Base-by-base conservation (phyloP, 2,329 filamentous ascomycete genomes). In the Orbilia blumenaviensis region DNA sequence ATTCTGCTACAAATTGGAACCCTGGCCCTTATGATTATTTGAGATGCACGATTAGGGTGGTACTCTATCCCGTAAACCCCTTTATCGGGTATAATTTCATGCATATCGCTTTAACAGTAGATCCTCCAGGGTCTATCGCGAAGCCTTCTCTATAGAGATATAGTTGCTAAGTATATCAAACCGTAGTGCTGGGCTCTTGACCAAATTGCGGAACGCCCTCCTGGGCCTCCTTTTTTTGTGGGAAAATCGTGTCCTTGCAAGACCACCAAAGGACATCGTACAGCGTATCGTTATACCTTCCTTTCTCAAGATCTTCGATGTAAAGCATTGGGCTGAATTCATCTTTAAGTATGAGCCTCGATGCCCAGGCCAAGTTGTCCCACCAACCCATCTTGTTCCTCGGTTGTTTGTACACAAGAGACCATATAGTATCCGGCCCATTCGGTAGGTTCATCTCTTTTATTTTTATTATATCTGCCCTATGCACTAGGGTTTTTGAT, bases 381-480 rank as follows among this genome's bases (percentile, higher is more conserved):
- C 48, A 29, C 7, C 34, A 29, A 27, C 54, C 12, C 66, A 58
- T 61, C 12, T 34, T n/a, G 3, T 61, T 58, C 9, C 21, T 21
- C n/a, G 54, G 66, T 10, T 32, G 41, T 27, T 42, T 52, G 34
- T 69, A 69, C 1, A 69, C 66, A 3, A 58, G 32, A 1, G 18
- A 69, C 66, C 66, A 69, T 42, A 69, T 8, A 9, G 54, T 69
- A 6, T 62, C 48, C 16, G 41, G 42, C 2, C 66, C 66, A 14
- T 60, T 34, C n/a, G 54, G 66, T 14, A 61, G 7, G 21, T 44
- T 48, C 54, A 62, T 62, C 21, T 69, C 66, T 36, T 69, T 69
- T 27, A 69, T 62, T 12, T 16, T 44, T 8, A 54, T 61, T 4
- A 69, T 41, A 29, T 69, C 54, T 29, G 9, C 21, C 12, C 66